These are phyloP conservation scores for Coemansia sp. DNA, from an alignment of 371 early-diverging fungal genomes.

Conservation along the genomic window DNA sequence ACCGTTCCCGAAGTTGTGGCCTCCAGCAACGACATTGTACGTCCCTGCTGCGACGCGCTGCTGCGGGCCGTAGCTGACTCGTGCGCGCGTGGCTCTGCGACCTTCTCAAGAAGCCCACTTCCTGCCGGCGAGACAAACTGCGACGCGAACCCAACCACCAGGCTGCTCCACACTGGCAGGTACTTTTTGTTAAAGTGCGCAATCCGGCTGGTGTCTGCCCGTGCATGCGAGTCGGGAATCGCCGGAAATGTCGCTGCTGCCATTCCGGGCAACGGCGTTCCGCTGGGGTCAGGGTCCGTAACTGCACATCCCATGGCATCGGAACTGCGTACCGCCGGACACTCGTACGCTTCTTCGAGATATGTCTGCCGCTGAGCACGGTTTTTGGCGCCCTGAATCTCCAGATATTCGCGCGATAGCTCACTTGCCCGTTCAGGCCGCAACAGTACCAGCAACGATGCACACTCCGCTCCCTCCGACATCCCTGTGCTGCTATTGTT, in stretches of 20 bases:
- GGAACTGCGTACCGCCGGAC: background rate
- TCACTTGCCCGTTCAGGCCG: constrained; percentile 15
- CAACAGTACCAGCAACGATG: constrained; percentile 45
- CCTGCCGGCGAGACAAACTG: constrained; percentile 50
- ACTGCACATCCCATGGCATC: background rate
- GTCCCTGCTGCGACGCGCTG: constrained; percentile 5
- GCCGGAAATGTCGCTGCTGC: background rate
- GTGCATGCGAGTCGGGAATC: background rate
- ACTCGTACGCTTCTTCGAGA: constrained; percentile 20
- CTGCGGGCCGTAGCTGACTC: background rate
- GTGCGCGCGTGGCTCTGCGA: background rate
- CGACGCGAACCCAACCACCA: constrained; percentile 48
- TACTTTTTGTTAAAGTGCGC: constrained; percentile 40
- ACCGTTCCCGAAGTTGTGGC: constrained; percentile 45
- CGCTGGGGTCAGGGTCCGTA: constrained; percentile 12
- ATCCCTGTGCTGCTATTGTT: constrained; percentile 14
- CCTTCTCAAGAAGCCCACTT: constrained; percentile 39
- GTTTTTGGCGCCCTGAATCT: constrained; percentile 41
- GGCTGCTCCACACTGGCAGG: constrained; percentile 46
- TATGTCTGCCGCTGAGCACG: constrained; percentile 17
- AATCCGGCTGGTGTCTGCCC: constrained; percentile 6
- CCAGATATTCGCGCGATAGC: constrained; percentile 43
- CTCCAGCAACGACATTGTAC: constrained; percentile 46
- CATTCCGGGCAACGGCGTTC: constrained; percentile 10
- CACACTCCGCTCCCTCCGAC: constrained; percentile 41